Evolutionary conservation across 345 rosid species (phyloP).

Genomic region (Cochlearia excelsa): DNA sequence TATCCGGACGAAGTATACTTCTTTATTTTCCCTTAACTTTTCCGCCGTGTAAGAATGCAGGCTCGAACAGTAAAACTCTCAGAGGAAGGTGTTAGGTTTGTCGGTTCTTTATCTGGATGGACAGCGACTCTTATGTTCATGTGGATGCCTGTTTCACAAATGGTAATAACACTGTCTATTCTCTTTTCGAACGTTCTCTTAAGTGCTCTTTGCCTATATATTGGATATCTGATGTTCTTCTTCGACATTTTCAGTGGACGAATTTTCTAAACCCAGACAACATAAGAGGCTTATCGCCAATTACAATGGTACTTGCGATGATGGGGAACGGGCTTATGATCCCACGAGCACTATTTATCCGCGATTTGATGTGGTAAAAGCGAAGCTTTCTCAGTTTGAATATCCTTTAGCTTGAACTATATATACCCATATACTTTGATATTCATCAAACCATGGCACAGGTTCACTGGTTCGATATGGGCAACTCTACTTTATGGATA

Average conservation of each 20-base stretch:
- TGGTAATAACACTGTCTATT: constrained; percentile 42
- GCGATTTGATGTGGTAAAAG: constrained; percentile 94
- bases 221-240: constrained; percentile 20
- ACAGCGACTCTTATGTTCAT: constrained; percentile 93
- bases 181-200: not conserved
- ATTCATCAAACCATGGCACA: constrained; percentile 31
- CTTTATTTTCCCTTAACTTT: constrained; percentile 18
- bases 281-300: constrained; percentile 77
- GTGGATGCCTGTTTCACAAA: constrained; percentile 96
- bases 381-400: not conserved
- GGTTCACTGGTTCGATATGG: constrained; percentile 89
- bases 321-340: constrained; percentile 90
- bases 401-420: constrained; percentile 8
- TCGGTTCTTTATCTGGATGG: constrained; percentile 84
- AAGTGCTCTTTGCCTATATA: not conserved
- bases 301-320: constrained; percentile 87
- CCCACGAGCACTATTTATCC: constrained; percentile 85
- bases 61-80: constrained; percentile 71
- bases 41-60: constrained; percentile 51
- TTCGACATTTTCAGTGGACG: constrained; percentile 63
- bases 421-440: not conserved
- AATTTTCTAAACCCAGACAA: constrained; percentile 79
- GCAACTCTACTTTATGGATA: constrained; percentile 84
- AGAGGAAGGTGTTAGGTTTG: constrained; percentile 57
- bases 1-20: not conserved